A percentile compares a stretch with the other conserved stretches of the same genome.
These are phyloP conservation scores for Rosa multiflora DNA, from an alignment of 306 rosid genomes.

Conservation along the genomic window DNA sequence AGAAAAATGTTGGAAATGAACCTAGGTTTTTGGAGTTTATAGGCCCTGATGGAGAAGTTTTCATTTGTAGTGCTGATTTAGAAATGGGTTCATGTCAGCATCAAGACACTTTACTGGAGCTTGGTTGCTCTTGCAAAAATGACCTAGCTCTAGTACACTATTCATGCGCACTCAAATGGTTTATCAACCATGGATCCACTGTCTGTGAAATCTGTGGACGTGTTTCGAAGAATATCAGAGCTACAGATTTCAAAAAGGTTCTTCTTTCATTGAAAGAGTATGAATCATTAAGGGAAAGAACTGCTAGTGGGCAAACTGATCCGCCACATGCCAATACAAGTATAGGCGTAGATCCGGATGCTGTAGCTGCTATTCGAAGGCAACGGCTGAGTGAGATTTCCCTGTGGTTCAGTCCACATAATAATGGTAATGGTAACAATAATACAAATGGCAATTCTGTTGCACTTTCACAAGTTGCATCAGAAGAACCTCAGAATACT, in stretches of 20 bases:
- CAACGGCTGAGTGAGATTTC: constrained; percentile 88
- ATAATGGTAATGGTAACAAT: constrained; percentile 33
- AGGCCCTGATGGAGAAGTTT: constrained; percentile 92
- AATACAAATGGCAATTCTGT: constrained; percentile 29
- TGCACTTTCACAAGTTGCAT: constrained; percentile 54
- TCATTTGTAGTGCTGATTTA: constrained; percentile 67
- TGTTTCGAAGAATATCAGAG: constrained; percentile 68
- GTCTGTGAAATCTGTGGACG: constrained; percentile 90
- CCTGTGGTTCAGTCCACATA: constrained; percentile 85
- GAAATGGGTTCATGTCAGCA: constrained; percentile 66
- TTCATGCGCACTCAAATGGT: constrained; percentile 97
- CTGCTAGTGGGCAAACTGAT: constrained; percentile 68
- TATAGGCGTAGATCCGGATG: constrained; percentile 82
- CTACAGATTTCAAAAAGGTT: constrained; percentile 70
- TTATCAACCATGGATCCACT: constrained; percentile 90
- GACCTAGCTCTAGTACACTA: constrained; percentile 94
- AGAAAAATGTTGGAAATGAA: constrained; percentile 42
- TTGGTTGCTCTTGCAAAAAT: constrained; percentile 93
- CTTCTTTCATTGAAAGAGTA: constrained; percentile 74
- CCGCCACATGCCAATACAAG: constrained; percentile 41
- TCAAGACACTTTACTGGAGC: constrained; percentile 68
- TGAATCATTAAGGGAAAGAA: constrained; percentile 85
- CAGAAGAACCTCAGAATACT: constrained; percentile 61
- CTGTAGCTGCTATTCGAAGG: constrained; percentile 91
- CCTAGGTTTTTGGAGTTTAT: constrained; percentile 63